Base-by-base conservation (phyloP, 768 basidiomycete species). In the Plicaturopsis crispa region DNA sequence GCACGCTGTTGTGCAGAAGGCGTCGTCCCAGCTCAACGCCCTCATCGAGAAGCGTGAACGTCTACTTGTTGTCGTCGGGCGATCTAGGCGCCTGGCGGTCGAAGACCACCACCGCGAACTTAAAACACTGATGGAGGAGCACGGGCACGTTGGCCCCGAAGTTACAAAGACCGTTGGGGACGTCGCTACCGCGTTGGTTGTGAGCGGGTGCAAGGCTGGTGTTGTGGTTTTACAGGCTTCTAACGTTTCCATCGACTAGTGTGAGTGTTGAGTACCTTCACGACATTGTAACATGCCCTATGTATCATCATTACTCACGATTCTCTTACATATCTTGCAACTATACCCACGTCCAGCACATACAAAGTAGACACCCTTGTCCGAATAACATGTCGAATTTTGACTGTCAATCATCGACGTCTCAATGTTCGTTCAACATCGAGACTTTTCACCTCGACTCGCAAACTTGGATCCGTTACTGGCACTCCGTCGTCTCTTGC, bases 81-180 rank as follows among this genome's bases (percentile, higher is more conserved):
- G 92, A 5, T 84, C 84, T 33, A 63, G 84, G 24, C 60, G 82
- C n/a, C 56, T 86, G 22, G 81, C 83, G 3, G 74, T 75, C 18
- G 82, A 84, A 60, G 72, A 78, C 40, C 88, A 90, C 52, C 57
- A 66, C 4, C 59, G 50, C n/a, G 92, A 96, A 61, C 57, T 92
- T 40, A 76, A 75, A 45, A 62, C 66, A 31, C 46, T 91, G 16
- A 63, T 80, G 55, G 68, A 72, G 13, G 71, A 76, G 45, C 67
- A 80, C 46, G 74, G 70, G 4, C 48, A 51, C 20, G 65, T 82
- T 4, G 71, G 73, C 0, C 51, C 66, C 3, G 85, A 87, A 52
- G 75, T 91, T 42, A 67, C 71, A 54, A 83, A 84, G 63, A 90
- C 91, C 16, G 67, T 94, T 18, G 93, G 93, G 3, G 87, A 93